Conservation (phyloP, 2,329 filamentous ascomycete species). For the Sclerotinia borealis region DNA sequence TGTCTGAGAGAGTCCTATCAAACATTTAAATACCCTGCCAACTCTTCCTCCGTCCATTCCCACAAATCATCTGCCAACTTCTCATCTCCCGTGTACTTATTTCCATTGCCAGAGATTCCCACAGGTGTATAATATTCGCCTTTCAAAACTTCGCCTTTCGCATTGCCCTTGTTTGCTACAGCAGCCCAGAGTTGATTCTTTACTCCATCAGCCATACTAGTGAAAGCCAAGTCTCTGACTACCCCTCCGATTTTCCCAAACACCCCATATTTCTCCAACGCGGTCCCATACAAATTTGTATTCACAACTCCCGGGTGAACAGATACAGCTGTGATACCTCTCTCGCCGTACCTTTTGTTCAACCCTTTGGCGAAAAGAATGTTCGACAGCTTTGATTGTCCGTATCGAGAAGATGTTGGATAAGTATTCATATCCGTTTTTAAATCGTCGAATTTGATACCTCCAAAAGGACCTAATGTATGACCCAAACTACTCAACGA, state of each 20-base stretch:
- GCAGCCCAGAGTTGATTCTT: constrained; percentile 41
- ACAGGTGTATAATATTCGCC: constrained; percentile 37
- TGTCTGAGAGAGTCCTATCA: neutral
- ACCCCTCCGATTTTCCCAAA: constrained; percentile 1
- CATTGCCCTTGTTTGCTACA: constrained; percentile 20
- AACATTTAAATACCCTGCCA: constrained; percentile 21
- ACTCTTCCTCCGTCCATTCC: constrained; percentile 32
- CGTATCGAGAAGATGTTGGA: constrained; percentile 31
- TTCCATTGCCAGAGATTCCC: constrained; percentile 30
- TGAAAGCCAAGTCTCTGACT: neutral
- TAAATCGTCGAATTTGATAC: constrained; percentile 29
- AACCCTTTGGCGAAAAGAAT: constrained; percentile 39
- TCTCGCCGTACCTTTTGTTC: constrained; percentile 33
- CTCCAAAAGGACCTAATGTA: neutral
- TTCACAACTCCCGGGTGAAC: constrained; percentile 37
- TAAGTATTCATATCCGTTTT: constrained; percentile 10
- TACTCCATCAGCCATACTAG: constrained; percentile 27
- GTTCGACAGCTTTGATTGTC: constrained; percentile 44
- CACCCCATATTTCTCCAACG: neutral
- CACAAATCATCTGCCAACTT: constrained; percentile 33
- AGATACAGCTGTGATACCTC: constrained; percentile 32
- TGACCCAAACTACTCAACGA: constrained; percentile 10
- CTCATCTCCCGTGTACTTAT: constrained; percentile 20
- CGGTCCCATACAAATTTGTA: constrained; percentile 14
- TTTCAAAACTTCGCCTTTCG: constrained; percentile 15